Conservation (phyloP, 768 basidiomycete species). For the Tylopilus intermedius region DNA sequence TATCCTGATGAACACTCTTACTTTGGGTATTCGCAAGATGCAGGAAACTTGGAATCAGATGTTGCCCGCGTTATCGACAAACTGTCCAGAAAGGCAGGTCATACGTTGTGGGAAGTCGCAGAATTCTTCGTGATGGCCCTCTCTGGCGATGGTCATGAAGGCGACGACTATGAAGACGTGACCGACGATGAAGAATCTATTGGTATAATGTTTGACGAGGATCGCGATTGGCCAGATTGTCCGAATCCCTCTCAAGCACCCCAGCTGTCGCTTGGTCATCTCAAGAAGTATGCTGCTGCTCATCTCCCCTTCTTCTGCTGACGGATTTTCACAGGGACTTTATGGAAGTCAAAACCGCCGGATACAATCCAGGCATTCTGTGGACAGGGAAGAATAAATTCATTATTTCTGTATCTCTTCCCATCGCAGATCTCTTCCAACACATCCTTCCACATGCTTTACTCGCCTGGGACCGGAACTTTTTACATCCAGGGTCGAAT, state of each 20-base stretch:
- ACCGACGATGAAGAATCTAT: constrained; percentile 33
- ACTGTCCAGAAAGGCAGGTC: constrained; percentile 38
- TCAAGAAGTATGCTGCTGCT: background rate
- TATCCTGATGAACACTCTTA: constrained; percentile 58
- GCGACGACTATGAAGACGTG: constrained; percentile 30
- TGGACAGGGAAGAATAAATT: constrained; percentile 48
- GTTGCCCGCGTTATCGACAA: constrained; percentile 42
- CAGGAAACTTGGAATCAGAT: constrained; percentile 33
- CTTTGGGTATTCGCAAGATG: constrained; percentile 51
- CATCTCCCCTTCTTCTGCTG: background rate
- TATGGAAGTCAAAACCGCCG: constrained; percentile 49
- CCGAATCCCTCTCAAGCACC: background rate
- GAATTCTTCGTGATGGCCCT: constrained; percentile 35
- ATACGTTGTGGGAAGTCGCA: constrained; percentile 43
- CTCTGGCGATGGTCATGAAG: constrained; percentile 28
- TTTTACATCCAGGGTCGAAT: constrained; percentile 53
- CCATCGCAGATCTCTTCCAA: constrained; percentile 46
- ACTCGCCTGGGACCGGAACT: constrained; percentile 68
- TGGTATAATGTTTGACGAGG: constrained; percentile 16
- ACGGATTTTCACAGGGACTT: constrained; percentile 44
- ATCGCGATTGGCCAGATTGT: background rate
- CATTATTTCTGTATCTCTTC: constrained; percentile 52
- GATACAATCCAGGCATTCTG: constrained; percentile 57
- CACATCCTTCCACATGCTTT: constrained; percentile 60
- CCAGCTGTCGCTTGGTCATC: constrained; percentile 1